Evolutionary conservation across 2,329 filamentous ascomycete species (phyloP), one percentile per base, ranked within the genome.

Genomic region (Lachnellula willkommii): DNA sequence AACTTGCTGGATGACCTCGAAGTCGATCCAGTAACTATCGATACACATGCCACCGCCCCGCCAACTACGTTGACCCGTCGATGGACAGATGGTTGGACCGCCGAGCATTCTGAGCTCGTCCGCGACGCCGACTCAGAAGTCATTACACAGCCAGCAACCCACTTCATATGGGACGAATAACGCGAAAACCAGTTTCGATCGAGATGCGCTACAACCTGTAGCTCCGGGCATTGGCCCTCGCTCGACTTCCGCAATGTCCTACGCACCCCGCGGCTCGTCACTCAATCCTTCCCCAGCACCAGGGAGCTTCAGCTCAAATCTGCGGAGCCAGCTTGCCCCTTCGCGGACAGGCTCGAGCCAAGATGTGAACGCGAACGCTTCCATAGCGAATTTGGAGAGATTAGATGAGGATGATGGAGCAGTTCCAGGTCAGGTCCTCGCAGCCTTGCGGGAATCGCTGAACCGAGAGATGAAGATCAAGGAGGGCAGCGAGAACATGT

Each of bases 391-490:
- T 65, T 71, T 80, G 64, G 81, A 84, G 56, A 82, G 80, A 66
- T 68, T 81, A 37, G 85, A 87, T 53, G 86, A 89, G 63, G 83
- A 85, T 52, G 81, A 83, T 57, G 72, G 66, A 63, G 75, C 64
- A 60, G 79, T 79, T 9, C 79, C 84, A 14, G 90, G 95, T 70
- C 85, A 90, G 72, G 81, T 84, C 42, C 84, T 96, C 66, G 81
- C 85, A 22, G 78, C 83, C 51, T 80, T 96, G 60, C 86, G 88
- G 67, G 92, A 96, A 65, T 83, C 87, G 68, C 87, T 99, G 61
- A 93, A 91, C 64, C 93, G 95, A 67, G 95, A 99, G 75, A 86
- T 92, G 75, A 97, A 97, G 78, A 97, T 99, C 70, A 96, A 95
- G 73, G 89, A 93, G 66, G 94, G 94, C 20, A 96, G 93, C 56